Conservation (phyloP, 108 stramenopile genomes). For the Cylindrotheca fusiformis region DNA sequence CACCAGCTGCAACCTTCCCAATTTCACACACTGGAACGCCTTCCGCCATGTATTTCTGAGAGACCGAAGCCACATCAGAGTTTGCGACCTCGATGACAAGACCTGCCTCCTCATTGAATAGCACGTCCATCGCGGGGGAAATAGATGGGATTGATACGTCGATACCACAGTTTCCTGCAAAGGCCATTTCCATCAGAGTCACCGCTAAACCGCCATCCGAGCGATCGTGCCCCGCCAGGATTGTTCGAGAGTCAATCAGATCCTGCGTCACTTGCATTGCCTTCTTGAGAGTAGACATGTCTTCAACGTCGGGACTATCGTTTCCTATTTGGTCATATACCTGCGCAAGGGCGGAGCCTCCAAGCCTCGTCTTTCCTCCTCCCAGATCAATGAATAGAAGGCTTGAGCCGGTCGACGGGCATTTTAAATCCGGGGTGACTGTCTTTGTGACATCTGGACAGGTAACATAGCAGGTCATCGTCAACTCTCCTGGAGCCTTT, state of each 20-base stretch:
- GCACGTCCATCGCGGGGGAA: constrained; percentile 64
- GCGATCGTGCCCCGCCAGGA: constrained; percentile 95
- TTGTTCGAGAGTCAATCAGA: constrained; percentile 69
- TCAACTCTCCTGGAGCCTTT: constrained; percentile 96
- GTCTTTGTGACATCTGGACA: constrained; percentile 94
- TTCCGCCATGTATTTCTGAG: constrained; percentile 61
- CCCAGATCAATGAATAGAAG: constrained; percentile 91
- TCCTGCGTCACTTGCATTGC: constrained; percentile 91
- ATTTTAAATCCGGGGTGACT: constrained; percentile 96
- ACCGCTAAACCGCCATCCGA: constrained; percentile 95
- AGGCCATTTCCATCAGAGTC: constrained; percentile 96
- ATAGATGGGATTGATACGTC: constrained; percentile 77
- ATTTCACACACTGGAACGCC: constrained; percentile 75
- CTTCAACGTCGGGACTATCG: constrained; percentile 90
- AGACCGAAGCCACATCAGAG: constrained; percentile 48
- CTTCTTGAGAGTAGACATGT: constrained; percentile 76
- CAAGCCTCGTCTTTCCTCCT: constrained; percentile 82
- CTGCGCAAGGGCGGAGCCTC: constrained; percentile 95
- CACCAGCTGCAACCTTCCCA: constrained; percentile 77
- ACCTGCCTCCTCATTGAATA: constrained; percentile 97
- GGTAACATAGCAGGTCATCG: constrained; percentile 94
- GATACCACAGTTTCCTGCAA: constrained; percentile 96
- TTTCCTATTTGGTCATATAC: constrained; percentile 93
- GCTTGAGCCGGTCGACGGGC: constrained; percentile 51
- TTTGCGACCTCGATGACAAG: constrained; percentile 88